phyloP scores from a whole-genome alignment of 176 grass and related monocot species.

The Ampelocalamus luodianensis region DNA sequence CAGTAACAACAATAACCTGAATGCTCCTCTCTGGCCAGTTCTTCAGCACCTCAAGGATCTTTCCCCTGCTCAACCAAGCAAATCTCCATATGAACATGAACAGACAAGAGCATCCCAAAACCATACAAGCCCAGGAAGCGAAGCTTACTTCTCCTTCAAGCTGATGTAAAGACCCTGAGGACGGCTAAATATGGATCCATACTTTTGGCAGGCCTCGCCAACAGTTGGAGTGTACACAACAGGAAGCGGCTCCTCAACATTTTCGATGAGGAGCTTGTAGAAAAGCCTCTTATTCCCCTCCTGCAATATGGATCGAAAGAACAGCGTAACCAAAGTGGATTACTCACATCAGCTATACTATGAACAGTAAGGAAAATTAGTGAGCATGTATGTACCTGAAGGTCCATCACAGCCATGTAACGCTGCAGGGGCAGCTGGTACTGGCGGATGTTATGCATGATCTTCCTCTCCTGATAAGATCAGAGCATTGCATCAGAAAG shows the following conservation, averaged over 20 bases:
- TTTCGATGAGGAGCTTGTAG: slow-evolving; percentile 89
- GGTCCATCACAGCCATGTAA: slow-evolving; percentile 91
- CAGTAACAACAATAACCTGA: slow-evolving; percentile 95
- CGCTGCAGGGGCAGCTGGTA: slow-evolving; percentile 88
- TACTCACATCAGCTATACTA: slow-evolving; percentile 9
- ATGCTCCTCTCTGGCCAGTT: slow-evolving; percentile 97
- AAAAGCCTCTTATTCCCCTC: slow-evolving; percentile 96
- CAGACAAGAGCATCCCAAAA: background rate
- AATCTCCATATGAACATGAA: slow-evolving; percentile 28
- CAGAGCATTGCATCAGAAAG: slow-evolving; percentile 7
- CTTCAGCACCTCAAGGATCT: slow-evolving; percentile 86
- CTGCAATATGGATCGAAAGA: slow-evolving; percentile 53
- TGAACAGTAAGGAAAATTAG: slow-evolving; percentile 34
- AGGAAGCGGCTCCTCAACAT: slow-evolving; percentile 94
- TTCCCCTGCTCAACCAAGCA: slow-evolving; percentile 62
- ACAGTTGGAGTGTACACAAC: no score
- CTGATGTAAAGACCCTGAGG: slow-evolving; percentile 93
- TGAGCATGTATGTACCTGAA: slow-evolving; percentile 56
- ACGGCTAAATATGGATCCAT: slow-evolving; percentile 77
- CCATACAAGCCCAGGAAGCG: background rate
- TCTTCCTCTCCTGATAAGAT: slow-evolving; percentile 85
- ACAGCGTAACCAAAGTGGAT: background rate
- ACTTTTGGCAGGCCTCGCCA: no score
- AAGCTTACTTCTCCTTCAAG: slow-evolving; percentile 85
- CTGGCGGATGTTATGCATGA: slow-evolving; percentile 78